Conservation (phyloP, 2,329 filamentous ascomycete species). For the Fusarium sp. region DNA sequence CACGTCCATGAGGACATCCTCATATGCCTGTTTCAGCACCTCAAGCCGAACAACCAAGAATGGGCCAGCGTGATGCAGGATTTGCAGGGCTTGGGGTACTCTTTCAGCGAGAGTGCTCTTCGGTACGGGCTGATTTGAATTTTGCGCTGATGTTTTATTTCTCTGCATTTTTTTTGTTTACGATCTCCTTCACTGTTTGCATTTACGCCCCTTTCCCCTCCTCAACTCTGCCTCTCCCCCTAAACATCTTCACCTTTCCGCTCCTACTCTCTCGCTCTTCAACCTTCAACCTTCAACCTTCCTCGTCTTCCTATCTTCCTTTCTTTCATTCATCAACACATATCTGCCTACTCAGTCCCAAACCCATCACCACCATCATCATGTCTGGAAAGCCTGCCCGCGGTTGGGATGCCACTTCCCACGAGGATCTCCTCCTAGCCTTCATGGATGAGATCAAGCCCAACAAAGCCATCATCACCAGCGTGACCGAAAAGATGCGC, state of each 20-base stretch:
- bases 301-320: slow-evolving; percentile 4
- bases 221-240: background rate
- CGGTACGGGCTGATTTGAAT: slow-evolving; percentile 52
- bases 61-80: slow-evolving; percentile 57
- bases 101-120: slow-evolving; percentile 59
- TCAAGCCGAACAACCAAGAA: slow-evolving; percentile 52
- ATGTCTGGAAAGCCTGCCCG: slow-evolving; percentile 46
- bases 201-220: slow-evolving; percentile 1
- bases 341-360: background rate
- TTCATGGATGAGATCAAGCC: slow-evolving; percentile 57
- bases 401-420: slow-evolving; percentile 56
- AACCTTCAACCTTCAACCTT: slow-evolving; percentile 7
- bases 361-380: slow-evolving; percentile 2
- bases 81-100: slow-evolving; percentile 57
- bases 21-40: slow-evolving; percentile 56
- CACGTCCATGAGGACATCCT: slow-evolving; percentile 63
- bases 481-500: slow-evolving; percentile 52
- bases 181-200: slow-evolving; percentile 8
- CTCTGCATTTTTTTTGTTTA: slow-evolving; percentile 14
- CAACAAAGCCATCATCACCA: slow-evolving; percentile 51
- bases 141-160: slow-evolving; percentile 2
- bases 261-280: background rate
- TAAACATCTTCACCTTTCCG: slow-evolving; percentile 9
- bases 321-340: slow-evolving; percentile 1
- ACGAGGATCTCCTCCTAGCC: slow-evolving; percentile 57